phyloP scores from a whole-genome alignment of 2,329 filamentous ascomycete genomes.

The Thermothelomyces thermophilus region DNA sequence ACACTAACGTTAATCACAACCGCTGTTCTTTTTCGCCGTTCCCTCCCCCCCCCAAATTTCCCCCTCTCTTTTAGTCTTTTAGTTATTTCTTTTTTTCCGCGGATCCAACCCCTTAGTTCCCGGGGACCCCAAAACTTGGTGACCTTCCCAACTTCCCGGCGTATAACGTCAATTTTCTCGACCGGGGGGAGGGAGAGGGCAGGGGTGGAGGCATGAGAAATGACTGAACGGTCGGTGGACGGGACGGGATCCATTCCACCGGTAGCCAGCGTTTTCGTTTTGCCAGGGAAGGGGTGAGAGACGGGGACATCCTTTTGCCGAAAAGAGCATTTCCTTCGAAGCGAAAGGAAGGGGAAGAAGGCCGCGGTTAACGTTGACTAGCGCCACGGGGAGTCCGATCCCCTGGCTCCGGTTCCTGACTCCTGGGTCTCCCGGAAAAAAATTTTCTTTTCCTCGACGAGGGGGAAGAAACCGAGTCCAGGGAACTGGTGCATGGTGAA shows the following conservation, averaged over 20 bases:
- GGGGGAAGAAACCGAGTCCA: background rate
- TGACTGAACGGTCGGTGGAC: too few relatives aligned
- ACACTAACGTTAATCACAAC: too few relatives aligned
- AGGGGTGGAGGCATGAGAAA: background rate
- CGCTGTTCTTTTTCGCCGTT: background rate
- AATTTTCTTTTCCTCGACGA: background rate
- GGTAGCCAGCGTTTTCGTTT: background rate
- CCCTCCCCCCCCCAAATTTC: too few relatives aligned
- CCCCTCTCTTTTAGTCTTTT: too few relatives aligned
- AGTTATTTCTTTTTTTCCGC: background rate
- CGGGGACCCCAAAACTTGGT: background rate
- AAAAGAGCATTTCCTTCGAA: background rate
- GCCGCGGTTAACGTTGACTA: background rate
- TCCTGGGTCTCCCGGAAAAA: background rate
- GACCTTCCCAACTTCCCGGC: background rate
- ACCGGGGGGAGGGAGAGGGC: background rate
- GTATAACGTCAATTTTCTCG: background rate
- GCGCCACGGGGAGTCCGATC: background rate
- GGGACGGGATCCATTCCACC: background rate
- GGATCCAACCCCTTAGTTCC: too few relatives aligned
- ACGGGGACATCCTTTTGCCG: background rate
- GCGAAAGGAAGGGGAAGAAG: background rate
- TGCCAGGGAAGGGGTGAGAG: too few relatives aligned
- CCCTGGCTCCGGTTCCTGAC: background rate
- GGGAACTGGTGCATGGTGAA: background rate